A percentile compares a stretch with the other conserved stretches of the same genome.
Conservation (phyloP, 306 rosid genomes). For the Prunus dulcis region DNA sequence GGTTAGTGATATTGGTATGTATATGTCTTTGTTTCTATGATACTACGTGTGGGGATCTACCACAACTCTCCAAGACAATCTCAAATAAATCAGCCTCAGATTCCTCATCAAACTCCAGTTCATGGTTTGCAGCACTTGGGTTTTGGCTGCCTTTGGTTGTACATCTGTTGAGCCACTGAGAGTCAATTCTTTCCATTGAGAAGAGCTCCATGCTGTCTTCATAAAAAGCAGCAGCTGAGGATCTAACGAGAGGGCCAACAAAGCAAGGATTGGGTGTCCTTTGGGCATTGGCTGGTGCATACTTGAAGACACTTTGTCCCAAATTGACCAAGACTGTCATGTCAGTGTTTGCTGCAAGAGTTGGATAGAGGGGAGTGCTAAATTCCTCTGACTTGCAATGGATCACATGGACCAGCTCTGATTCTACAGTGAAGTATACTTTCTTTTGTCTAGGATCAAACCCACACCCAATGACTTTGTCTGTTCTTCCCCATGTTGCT, state of each 20-base stretch:
- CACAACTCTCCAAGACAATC: constrained; percentile 38
- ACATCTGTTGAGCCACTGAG: constrained; percentile 54
- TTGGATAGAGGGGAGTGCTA: constrained; percentile 64
- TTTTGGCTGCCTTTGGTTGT: constrained; percentile 38
- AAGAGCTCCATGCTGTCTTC: constrained; percentile 92
- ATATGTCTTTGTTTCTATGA: not conserved
- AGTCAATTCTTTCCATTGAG: constrained; percentile 86
- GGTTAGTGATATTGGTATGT: not conserved
- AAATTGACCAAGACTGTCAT: constrained; percentile 62
- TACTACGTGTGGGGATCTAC: constrained; percentile 23
- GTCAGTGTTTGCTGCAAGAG: constrained; percentile 56
- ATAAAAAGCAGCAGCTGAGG: constrained; percentile 37
- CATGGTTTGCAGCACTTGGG: constrained; percentile 9
- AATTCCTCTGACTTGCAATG: constrained; percentile 76
- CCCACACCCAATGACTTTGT: constrained; percentile 83
- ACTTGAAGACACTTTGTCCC: constrained; percentile 79
- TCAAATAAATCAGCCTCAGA: constrained; percentile 53
- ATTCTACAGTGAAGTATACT: constrained; percentile 81
- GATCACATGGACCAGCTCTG: constrained; percentile 68
- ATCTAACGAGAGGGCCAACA: constrained; percentile 43
- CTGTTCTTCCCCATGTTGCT: constrained; percentile 62
- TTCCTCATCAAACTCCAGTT: constrained; percentile 34
- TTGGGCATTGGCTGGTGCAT: constrained; percentile 73
- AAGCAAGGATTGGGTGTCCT: constrained; percentile 94
- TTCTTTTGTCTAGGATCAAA: constrained; percentile 78